Evolutionary conservation across 352 stramenopile species (phyloP).

Genomic region (Phytopythium kandeliae): DNA sequence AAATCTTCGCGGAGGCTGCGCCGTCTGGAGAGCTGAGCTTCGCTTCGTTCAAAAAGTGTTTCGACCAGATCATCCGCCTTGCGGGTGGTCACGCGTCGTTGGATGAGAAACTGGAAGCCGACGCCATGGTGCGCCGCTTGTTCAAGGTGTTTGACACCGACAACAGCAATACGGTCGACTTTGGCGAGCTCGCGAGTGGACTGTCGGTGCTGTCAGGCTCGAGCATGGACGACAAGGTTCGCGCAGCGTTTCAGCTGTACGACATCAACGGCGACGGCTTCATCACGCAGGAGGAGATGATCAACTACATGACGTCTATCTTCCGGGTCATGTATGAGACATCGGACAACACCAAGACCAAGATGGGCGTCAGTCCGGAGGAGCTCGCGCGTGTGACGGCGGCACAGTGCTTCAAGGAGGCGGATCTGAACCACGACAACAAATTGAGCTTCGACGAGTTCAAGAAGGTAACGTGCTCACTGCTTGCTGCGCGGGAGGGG

Average conservation of each 20-base stretch:
- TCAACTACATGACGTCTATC: slow-evolving; percentile 86
- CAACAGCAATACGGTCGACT: slow-evolving; percentile 84
- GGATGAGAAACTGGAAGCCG: slow-evolving; percentile 70
- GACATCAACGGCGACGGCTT: slow-evolving; percentile 82
- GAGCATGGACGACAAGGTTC: slow-evolving; percentile 84
- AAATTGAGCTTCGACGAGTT: slow-evolving; percentile 88
- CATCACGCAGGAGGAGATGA: slow-evolving; percentile 85
- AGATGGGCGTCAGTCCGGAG: slow-evolving; percentile 69
- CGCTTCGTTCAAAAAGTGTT: slow-evolving; percentile 82
- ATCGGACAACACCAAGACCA: slow-evolving; percentile 64
- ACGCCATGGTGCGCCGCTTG: slow-evolving; percentile 73
- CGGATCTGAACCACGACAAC: slow-evolving; percentile 77
- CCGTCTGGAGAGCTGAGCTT: slow-evolving; percentile 75
- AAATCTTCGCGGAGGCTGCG: slow-evolving; percentile 83
- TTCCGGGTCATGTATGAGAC: slow-evolving; percentile 90
- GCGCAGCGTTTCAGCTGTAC: slow-evolving; percentile 81
- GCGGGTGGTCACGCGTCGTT: slow-evolving; percentile 59
- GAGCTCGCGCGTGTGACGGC: slow-evolving; percentile 77
- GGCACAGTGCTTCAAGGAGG: slow-evolving; percentile 81
- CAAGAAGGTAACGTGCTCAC: slow-evolving; percentile 63
- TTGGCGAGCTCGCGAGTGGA: slow-evolving; percentile 79
- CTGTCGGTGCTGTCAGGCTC: slow-evolving; percentile 81
- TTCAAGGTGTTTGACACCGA: slow-evolving; percentile 84
- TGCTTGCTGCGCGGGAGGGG: not conserved
- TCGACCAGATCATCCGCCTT: slow-evolving; percentile 83